Evolutionary conservation across 176 grass and related monocot species (phyloP).

Genomic region (Ananas comosus): DNA sequence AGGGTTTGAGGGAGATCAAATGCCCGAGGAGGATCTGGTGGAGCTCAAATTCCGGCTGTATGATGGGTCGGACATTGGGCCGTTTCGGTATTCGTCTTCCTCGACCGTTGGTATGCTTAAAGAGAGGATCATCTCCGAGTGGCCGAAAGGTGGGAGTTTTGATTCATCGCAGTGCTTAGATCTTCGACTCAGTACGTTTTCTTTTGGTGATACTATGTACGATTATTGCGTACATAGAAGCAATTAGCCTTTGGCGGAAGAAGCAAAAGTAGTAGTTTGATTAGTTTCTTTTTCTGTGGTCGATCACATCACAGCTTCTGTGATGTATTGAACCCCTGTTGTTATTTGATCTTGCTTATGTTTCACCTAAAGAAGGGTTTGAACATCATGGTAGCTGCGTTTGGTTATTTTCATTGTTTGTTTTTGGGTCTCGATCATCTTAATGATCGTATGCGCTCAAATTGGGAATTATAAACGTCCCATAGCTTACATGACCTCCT

Average conservation of each 20-base stretch:
- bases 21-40: constrained; percentile 9
- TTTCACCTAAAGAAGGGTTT: not conserved
- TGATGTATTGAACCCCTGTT: too few species aligned
- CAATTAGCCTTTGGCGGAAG: too few species aligned
- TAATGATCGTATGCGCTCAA: not conserved
- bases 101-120: constrained; percentile 7
- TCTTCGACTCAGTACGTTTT: too few species aligned
- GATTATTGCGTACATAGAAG: too few species aligned
- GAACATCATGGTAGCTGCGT: not conserved
- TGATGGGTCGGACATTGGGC: constrained; percentile 9
- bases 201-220: too few species aligned
- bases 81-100: constrained; percentile 6
- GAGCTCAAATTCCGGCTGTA: constrained; percentile 10
- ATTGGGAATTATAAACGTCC: not conserved
- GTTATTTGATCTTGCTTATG: not conserved
- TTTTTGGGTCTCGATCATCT: not conserved
- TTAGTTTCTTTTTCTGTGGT: too few species aligned
- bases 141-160: constrained; percentile 6
- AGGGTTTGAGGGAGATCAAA: not conserved
- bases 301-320: too few species aligned
- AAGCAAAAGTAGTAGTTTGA: too few species aligned
- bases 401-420: not conserved
- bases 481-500: not conserved
- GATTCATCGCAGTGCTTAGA: not conserved
- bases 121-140: constrained; percentile 10